Evolutionary conservation across 2,329 filamentous ascomycete genomes (phyloP).

Genomic region (Epichloe festucae): DNA sequence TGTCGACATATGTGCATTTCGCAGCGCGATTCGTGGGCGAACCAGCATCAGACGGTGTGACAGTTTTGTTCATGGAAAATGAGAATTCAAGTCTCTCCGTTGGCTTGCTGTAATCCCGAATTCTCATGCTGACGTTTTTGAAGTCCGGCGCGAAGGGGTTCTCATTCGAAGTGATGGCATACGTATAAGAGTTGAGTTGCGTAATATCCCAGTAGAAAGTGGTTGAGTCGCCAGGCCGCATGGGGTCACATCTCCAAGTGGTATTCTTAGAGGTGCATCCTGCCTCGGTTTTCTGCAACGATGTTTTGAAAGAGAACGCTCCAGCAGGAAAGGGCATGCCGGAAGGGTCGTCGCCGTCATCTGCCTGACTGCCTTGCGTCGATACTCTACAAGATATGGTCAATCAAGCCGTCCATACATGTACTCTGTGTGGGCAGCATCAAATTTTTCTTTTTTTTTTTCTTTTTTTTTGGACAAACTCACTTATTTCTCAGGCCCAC

Average conservation of each 20-base stretch:
- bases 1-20: slow-evolving; percentile 45
- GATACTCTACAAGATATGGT: neutral
- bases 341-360: slow-evolving; percentile 1
- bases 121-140: slow-evolving; percentile 33
- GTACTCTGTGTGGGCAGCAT: too few species aligned
- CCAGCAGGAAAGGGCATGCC: slow-evolving; percentile 41
- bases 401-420: too few species aligned
- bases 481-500: slow-evolving; percentile 24
- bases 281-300: slow-evolving; percentile 37
- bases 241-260: slow-evolving; percentile 52
- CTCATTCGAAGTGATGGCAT: slow-evolving; percentile 38
- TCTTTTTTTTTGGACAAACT: neutral
- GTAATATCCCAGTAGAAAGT: slow-evolving; percentile 51
- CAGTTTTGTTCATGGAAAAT: slow-evolving; percentile 36
- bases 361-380: slow-evolving; percentile 1
- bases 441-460: too few species aligned
- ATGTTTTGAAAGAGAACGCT: slow-evolving; percentile 47
- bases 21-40: slow-evolving; percentile 30
- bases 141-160: slow-evolving; percentile 47
- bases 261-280: slow-evolving; percentile 44
- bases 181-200: slow-evolving; percentile 24
- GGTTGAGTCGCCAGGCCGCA: slow-evolving; percentile 27
- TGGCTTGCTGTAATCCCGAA: slow-evolving; percentile 32
- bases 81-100: slow-evolving; percentile 47
- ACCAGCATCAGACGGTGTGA: slow-evolving; percentile 33